phyloP scores from a whole-genome alignment of 768 basidiomycete species.

The Leccinum pellstonianum region DNA sequence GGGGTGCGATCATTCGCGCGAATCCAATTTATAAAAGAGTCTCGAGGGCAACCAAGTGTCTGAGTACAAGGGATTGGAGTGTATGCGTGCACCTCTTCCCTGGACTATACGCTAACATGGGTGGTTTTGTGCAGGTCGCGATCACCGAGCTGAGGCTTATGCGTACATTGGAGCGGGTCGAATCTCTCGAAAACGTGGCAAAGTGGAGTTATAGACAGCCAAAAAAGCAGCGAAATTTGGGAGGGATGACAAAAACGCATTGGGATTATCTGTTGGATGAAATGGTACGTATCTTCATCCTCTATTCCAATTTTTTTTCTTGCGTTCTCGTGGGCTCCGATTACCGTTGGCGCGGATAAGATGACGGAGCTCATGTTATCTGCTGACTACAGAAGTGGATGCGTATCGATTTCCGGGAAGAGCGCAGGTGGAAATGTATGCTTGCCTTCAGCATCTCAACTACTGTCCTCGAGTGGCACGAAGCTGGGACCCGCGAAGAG shows the following conservation, averaged over 20 bases:
- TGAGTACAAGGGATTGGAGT: constrained; percentile 80
- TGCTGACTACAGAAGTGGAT: constrained; percentile 80
- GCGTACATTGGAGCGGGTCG: constrained; percentile 81
- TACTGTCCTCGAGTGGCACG: constrained; percentile 87
- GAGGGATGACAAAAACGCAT: constrained; percentile 75
- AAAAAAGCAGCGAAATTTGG: constrained; percentile 85
- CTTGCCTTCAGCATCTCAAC: constrained; percentile 80
- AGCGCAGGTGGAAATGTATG: constrained; percentile 87
- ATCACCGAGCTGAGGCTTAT: constrained; percentile 75
- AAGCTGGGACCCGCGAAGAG: constrained; percentile 60
- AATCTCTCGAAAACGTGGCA: constrained; percentile 72
- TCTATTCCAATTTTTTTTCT: background rate
- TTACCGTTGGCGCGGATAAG: background rate
- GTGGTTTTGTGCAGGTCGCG: constrained; percentile 53
- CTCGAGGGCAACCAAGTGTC: constrained; percentile 68
- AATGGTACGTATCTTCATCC: constrained; percentile 59
- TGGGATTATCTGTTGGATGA: constrained; percentile 98
- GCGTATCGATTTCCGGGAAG: constrained; percentile 92
- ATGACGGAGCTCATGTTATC: constrained; percentile 10
- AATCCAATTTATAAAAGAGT: constrained; percentile 77
- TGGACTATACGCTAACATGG: background rate
- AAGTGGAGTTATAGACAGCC: constrained; percentile 94
- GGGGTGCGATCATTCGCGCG: constrained; percentile 71
- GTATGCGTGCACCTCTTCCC: constrained; percentile 44
- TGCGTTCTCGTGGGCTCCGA: background rate